Evolutionary conservation across 1,284 basidiomycete species (phyloP), one percentile per base, ranked within the genome.

Genomic region (Testicularia cyperi): DNA sequence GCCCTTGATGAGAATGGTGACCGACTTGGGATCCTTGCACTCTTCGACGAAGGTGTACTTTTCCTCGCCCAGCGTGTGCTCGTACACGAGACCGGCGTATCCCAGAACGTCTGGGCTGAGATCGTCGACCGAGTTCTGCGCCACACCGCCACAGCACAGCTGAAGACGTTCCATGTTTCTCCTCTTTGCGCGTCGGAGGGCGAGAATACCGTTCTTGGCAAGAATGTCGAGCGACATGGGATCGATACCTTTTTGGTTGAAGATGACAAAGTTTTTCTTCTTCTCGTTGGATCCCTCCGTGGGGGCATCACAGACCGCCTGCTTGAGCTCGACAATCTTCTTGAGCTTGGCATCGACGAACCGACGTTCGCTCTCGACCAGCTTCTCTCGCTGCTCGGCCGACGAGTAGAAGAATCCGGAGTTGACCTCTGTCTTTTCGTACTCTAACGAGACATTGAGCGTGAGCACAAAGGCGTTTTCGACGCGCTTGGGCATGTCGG

Each of bases 341-440:
- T 86, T 88, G 55, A 96, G 85, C 78, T 95, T 95, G 45, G 85
- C 87, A 77, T 99, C 95, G 35, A 94, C 88, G 77, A 94, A 94
- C 52, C 85, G 84, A 44, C 95, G 85, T 77, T 99, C 95, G 3
- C 91, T 92, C 79, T 99, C 95, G 54, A 98, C 92, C 12, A 99
- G 86, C 81, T 97, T 98, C 80, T 98, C 94, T 29, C 95, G 86
- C 79, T 99, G 95, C 75, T 97, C 95, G 12, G 95, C 88, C 2
- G 91, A 92, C 4, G 92, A 96, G 80, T 99, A 99, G 83, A 97
- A 99, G 84, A 99, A 99, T 16, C 92, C 86, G 35, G 95, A 97
- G 82, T 99, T 99, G 77, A 99, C 90, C 82, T 99, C 95, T 90
- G 95, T 99, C 82, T 98, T 98, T 79, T 99, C 95, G 78, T 98